Evolutionary conservation across 116 monocot species (phyloP).

Genomic region (Thalassia testudinum): DNA sequence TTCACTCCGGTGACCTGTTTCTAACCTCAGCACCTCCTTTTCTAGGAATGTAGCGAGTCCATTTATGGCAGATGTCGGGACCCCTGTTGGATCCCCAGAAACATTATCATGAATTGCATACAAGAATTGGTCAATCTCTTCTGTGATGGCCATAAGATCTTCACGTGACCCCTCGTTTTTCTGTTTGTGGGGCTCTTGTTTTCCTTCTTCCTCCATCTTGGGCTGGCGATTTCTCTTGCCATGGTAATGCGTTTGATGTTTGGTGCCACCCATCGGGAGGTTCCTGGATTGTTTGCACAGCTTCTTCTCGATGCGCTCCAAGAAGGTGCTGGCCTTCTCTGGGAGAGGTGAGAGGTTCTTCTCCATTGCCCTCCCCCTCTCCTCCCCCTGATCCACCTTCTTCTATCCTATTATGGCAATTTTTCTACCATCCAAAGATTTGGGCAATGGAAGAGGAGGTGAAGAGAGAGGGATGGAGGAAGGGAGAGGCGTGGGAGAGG

Average conservation of each 20-base stretch:
- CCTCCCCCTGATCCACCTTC: too few relatives aligned
- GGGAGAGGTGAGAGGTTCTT: slow-evolving; percentile 5
- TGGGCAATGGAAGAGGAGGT: too few relatives aligned
- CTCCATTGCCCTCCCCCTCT: slow-evolving; percentile 15
- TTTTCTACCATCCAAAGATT: too few relatives aligned
- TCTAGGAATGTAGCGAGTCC: slow-evolving; percentile 27
- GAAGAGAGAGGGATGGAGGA: too few relatives aligned
- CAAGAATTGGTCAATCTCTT: slow-evolving; percentile 52
- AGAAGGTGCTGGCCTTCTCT: slow-evolving; percentile 30
- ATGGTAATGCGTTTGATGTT: background rate
- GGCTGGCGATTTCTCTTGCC: background rate
- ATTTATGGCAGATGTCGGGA: slow-evolving; percentile 25
- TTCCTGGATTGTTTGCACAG: slow-evolving; percentile 12
- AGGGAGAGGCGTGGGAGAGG: too few relatives aligned
- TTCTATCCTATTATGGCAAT: too few relatives aligned
- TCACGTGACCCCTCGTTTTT: too few relatives aligned
- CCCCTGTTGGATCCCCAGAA: slow-evolving; percentile 8
- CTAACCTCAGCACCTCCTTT: slow-evolving; percentile 16
- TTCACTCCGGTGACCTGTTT: background rate
- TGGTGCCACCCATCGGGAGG: slow-evolving; percentile 27
- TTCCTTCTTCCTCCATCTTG: background rate
- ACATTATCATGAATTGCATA: background rate
- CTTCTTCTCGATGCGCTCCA: slow-evolving; percentile 22
- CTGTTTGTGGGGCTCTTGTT: background rate
- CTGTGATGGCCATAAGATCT: slow-evolving; percentile 7